phyloP scores from a whole-genome alignment of 2,329 filamentous ascomycete genomes.

The Zasmidium angulare region DNA sequence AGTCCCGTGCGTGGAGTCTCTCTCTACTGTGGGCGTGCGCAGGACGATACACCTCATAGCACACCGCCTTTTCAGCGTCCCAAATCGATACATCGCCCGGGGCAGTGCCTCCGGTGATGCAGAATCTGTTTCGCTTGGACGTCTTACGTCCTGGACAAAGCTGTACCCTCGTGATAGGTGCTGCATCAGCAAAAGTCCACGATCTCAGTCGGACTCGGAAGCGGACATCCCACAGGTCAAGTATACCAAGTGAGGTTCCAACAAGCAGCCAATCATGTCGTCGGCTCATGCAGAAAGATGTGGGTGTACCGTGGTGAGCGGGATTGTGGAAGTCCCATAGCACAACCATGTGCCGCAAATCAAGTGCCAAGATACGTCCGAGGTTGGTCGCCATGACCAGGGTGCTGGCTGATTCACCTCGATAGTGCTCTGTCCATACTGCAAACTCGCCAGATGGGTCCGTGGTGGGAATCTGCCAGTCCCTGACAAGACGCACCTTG shows the following conservation, averaged over 20 bases:
- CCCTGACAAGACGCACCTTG: slow-evolving; percentile 71
- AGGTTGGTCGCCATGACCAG: slow-evolving; percentile 83
- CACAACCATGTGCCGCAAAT: slow-evolving; percentile 81
- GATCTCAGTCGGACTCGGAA: slow-evolving; percentile 84
- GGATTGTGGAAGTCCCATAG: slow-evolving; percentile 82
- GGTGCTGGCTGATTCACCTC: slow-evolving; percentile 76
- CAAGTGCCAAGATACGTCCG: slow-evolving; percentile 78
- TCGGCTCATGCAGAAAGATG: slow-evolving; percentile 84
- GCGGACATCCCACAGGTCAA: slow-evolving; percentile 95
- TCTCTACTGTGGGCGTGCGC: slow-evolving; percentile 57
- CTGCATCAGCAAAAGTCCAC: slow-evolving; percentile 82
- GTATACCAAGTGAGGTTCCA: slow-evolving; percentile 87
- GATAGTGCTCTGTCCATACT: slow-evolving; percentile 90
- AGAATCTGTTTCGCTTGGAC: slow-evolving; percentile 76
- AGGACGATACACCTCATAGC: slow-evolving; percentile 80
- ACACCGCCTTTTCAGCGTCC: slow-evolving; percentile 89
- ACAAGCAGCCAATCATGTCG: slow-evolving; percentile 87
- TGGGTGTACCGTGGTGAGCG: slow-evolving; percentile 86
- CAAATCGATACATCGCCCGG: slow-evolving; percentile 90
- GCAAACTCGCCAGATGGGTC: slow-evolving; percentile 64
- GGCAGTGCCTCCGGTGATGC: slow-evolving; percentile 82
- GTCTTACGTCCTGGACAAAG: slow-evolving; percentile 62
- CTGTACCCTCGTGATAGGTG: slow-evolving; percentile 74
- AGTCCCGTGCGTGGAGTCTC: slow-evolving; percentile 55
- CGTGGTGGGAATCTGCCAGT: slow-evolving; percentile 67